Percentiles rank a stretch among this genome's conserved stretches.
Evolutionary conservation across 2,329 filamentous ascomycete species (phyloP).

Genomic region (Pyrenophora seminiperda): DNA sequence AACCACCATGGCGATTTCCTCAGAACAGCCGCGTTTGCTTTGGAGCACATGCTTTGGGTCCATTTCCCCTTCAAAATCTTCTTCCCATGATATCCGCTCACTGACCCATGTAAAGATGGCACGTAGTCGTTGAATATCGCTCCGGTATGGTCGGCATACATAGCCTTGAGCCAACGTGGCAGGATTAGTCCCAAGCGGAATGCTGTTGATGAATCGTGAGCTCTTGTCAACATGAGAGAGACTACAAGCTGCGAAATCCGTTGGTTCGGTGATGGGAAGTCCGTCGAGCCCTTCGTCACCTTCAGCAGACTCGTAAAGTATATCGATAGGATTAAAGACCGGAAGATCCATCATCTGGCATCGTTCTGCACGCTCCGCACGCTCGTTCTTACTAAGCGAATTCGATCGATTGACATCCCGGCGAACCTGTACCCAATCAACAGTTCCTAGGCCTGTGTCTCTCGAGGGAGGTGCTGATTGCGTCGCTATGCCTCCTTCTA

Average conservation of each 20-base stretch:
- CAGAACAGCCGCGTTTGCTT: constrained; percentile 78
- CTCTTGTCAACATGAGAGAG: constrained; percentile 93
- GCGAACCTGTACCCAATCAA: constrained; percentile 97
- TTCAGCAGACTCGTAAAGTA: constrained; percentile 81
- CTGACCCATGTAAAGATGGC: constrained; percentile 98
- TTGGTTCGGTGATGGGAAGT: constrained; percentile 77
- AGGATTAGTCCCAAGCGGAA: constrained; percentile 82
- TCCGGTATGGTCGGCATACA: constrained; percentile 90
- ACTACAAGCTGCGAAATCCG: constrained; percentile 80
- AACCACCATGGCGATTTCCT: constrained; percentile 88
- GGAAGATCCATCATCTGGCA: constrained; percentile 95
- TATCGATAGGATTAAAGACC: constrained; percentile 85
- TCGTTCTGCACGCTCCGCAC: constrained; percentile 80
- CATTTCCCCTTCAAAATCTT: constrained; percentile 84
- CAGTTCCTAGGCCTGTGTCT: constrained; percentile 71
- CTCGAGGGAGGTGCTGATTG: constrained; percentile 55
- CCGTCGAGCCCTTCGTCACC: constrained; percentile 91
- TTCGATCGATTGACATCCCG: constrained; percentile 96
- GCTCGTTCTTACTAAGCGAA: constrained; percentile 86
- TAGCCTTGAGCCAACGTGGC: constrained; percentile 85
- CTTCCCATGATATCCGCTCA: constrained; percentile 95
- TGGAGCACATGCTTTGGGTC: constrained; percentile 85
- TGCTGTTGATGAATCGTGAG: constrained; percentile 82
- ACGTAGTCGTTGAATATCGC: constrained; percentile 87
- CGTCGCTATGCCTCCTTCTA: constrained; percentile 56